These are phyloP conservation scores for Trichophyton equinum DNA, from an alignment of 2,329 filamentous ascomycete genomes.

Conservation along the genomic window DNA sequence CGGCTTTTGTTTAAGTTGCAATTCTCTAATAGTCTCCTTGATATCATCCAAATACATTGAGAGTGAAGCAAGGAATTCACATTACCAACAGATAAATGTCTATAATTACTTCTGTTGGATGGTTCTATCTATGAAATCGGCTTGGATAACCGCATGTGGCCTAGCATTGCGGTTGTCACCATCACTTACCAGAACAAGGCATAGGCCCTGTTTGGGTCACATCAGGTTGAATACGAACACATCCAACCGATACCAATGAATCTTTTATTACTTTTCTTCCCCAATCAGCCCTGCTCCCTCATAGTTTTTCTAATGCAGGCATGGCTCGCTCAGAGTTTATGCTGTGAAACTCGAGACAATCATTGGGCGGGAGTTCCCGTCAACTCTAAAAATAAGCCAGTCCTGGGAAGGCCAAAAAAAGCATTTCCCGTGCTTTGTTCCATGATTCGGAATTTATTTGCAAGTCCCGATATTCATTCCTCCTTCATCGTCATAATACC, in stretches of 20 bases:
- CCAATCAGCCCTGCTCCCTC: too few species aligned
- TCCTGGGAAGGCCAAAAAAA: not conserved
- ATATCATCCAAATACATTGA: not conserved
- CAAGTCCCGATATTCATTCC: not conserved
- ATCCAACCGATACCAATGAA: not conserved
- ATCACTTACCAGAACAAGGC: not conserved
- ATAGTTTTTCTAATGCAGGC: too few species aligned
- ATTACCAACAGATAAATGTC: not conserved
- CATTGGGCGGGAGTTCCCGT: not conserved
- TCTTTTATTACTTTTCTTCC: not conserved
- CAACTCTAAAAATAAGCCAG: not conserved
- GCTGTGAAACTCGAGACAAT: not conserved
- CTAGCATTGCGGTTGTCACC: not conserved
- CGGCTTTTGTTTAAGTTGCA: not conserved
- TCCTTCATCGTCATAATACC: not conserved
- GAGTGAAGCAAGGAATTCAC: too few species aligned
- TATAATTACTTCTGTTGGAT: not conserved
- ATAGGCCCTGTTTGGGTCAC: not conserved
- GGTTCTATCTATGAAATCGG: not conserved
- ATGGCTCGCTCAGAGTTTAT: too few species aligned
- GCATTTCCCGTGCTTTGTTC: not conserved
- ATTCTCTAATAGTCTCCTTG: not conserved
- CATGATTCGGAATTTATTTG: not conserved
- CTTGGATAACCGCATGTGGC: not conserved
- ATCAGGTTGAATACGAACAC: not conserved